Base-by-base conservation (phyloP, 495 filamentous ascomycete species). In the Penicillium soppii region DNA sequence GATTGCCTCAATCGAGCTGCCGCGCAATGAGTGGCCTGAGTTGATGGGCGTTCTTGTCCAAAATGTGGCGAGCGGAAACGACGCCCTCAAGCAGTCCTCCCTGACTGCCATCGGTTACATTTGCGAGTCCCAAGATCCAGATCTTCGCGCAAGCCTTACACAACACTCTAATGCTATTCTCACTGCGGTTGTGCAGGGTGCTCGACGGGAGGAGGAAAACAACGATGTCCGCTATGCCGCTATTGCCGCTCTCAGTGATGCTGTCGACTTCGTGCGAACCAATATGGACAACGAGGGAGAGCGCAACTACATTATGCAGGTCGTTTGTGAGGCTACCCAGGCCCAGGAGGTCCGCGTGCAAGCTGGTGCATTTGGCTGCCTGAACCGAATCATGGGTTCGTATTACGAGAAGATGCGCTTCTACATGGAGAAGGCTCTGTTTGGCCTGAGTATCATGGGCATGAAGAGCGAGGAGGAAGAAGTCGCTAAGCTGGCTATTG, bases 401-500 rank as follows among this genome's bases (percentile, higher is more conserved):
- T 97, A 98, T 75, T 98, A 98, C 67, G 94, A 97, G 61, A 92
- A 96, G 76, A 98, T 98, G 94, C 83, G 91, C 61, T 97, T 95
- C 75, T 98, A 98, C 77, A 98, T 98, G 94, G 95, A 98, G 81
- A 97, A 97, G 81, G 94, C 94, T 38, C 78, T 98, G 30, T 98
- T 97, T 68, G 94, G 95, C 38, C 80, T 98, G 12, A 98, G 95
- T n/a, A 95, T 97, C 52, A 84, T 96, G 75, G 95, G 94, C 49
- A 98, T 98, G 95, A 95, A 94, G 79, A 92, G 84, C 68, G 87
- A 89, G 8, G 94, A 98, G 59, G 94, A 98, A 68, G 94, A 97
- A 70, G 95, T 97, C 32, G 86, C 95, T 35, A 98, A 98, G 79
- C 81, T 98, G 22, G 94, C 94, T 20, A 90, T 98, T 54, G 94